Percentiles rank a stretch among this genome's conserved stretches.
Conservation (phyloP, 257 asterid species). For the Jasminum sambac region DNA sequence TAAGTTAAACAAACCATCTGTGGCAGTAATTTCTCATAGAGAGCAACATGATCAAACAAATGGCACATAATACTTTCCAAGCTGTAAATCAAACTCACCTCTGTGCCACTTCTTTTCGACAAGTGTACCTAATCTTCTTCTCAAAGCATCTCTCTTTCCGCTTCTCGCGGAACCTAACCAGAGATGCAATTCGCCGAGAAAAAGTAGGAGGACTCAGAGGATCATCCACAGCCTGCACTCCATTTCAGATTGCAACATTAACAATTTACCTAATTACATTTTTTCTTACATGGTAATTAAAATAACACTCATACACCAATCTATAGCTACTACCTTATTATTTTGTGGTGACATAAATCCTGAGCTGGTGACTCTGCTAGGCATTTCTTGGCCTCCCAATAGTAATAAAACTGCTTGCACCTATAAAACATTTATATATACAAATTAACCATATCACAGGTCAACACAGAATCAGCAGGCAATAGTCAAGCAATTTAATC, state of each 20-base stretch:
- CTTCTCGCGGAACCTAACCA: slow-evolving; percentile 55
- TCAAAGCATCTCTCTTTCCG: slow-evolving; percentile 56
- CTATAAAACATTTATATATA: slow-evolving; percentile 18
- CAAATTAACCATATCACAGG: background rate
- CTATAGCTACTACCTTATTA: slow-evolving; percentile 33
- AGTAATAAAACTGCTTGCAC: slow-evolving; percentile 48
- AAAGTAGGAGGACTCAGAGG: slow-evolving; percentile 24
- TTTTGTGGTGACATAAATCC: slow-evolving; percentile 30
- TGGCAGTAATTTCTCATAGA: background rate
- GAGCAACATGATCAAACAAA: background rate
- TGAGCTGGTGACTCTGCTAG: slow-evolving; percentile 29
- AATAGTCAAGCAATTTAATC: slow-evolving; percentile 1
- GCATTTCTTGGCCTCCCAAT: slow-evolving; percentile 36
- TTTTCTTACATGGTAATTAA: background rate
- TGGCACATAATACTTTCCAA: background rate
- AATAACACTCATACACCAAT: slow-evolving; percentile 9
- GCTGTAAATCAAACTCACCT: slow-evolving; percentile 31
- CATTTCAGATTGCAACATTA: slow-evolving; percentile 22
- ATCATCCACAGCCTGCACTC: slow-evolving; percentile 38
- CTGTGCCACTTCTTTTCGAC: slow-evolving; percentile 56
- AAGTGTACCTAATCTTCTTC: slow-evolving; percentile 45
- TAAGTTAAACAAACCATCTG: background rate
- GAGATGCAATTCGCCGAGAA: slow-evolving; percentile 42
- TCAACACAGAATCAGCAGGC: background rate
- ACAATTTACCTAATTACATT: background rate